phyloP scores from a whole-genome alignment of 1,139 yeast genomes.

The Chernovozyma sophiae-reginae region DNA sequence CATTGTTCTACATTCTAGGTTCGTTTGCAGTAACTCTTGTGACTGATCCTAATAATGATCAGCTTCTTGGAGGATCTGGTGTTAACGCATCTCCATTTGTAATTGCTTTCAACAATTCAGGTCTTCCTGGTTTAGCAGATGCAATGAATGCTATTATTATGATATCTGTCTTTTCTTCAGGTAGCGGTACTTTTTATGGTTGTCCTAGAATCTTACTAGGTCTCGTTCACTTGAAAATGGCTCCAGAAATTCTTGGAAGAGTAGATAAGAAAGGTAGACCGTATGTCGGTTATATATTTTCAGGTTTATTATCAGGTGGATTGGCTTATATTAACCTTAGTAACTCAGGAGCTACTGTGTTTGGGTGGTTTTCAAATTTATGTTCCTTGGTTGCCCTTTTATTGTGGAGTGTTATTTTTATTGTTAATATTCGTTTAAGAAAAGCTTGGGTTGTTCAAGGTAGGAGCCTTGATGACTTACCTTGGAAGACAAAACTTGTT shows the following conservation, averaged over 20 bases:
- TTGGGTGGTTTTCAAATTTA: slow-evolving; percentile 47
- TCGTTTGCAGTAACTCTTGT: slow-evolving; percentile 14
- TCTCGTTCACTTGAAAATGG: slow-evolving; percentile 4
- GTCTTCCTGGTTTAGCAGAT: slow-evolving; percentile 9
- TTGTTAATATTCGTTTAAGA: slow-evolving; percentile 48
- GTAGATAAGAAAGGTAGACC: slow-evolving; percentile 11
- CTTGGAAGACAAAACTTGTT: slow-evolving; percentile 30
- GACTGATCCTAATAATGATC: slow-evolving; percentile 10
- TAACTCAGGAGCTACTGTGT: slow-evolving; percentile 51
- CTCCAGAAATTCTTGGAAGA: slow-evolving; percentile 9
- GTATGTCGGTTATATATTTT: slow-evolving; percentile 1
- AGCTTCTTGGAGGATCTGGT: slow-evolving; percentile 7
- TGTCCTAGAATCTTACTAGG: slow-evolving; percentile 4
- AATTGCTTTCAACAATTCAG: slow-evolving; percentile 12
- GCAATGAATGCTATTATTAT: slow-evolving; percentile 8
- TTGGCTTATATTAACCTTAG: slow-evolving; percentile 46
- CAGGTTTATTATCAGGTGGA: slow-evolving; percentile 25
- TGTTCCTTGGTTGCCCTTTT: slow-evolving; percentile 55
- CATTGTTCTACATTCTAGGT: slow-evolving; percentile 13
- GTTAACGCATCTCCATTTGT: slow-evolving; percentile 10
- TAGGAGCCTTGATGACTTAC: slow-evolving; percentile 43
- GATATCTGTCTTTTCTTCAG: slow-evolving; percentile 6
- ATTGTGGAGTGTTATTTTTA: slow-evolving; percentile 52
- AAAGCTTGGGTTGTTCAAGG: slow-evolving; percentile 44
- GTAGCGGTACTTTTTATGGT: slow-evolving; percentile 3